phyloP scores from a whole-genome alignment of 2,329 filamentous ascomycete species.

The Colletotrichum lindemuthianum region DNA sequence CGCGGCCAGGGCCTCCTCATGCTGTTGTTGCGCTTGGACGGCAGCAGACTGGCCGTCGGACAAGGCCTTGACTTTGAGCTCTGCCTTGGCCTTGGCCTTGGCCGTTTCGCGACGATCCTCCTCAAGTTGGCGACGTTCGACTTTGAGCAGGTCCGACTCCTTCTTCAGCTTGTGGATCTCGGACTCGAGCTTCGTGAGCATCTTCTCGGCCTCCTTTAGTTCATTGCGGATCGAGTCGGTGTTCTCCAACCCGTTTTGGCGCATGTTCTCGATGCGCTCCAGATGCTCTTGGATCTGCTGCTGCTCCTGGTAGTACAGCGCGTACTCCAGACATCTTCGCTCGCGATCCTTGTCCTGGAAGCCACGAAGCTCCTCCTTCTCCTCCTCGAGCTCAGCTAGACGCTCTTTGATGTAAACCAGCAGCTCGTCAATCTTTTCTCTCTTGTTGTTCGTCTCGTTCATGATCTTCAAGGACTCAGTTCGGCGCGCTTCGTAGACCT shows the following conservation, averaged over 20 bases:
- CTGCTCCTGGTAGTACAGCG: slow-evolving; percentile 91
- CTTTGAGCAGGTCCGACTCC: slow-evolving; percentile 83
- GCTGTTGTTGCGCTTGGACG: slow-evolving; percentile 76
- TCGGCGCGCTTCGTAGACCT: slow-evolving; percentile 93
- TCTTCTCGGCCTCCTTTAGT: slow-evolving; percentile 82
- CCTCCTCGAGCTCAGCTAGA: slow-evolving; percentile 89
- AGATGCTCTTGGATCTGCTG: slow-evolving; percentile 79
- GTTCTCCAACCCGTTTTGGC: slow-evolving; percentile 84
- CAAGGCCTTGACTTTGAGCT: slow-evolving; percentile 84
- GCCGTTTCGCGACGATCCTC: slow-evolving; percentile 87
- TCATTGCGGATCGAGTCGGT: slow-evolving; percentile 82
- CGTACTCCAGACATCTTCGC: slow-evolving; percentile 91
- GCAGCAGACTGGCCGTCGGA: slow-evolving; percentile 84
- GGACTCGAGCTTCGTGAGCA: slow-evolving; percentile 78
- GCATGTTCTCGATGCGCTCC: slow-evolving; percentile 82
- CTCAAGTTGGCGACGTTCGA: slow-evolving; percentile 88
- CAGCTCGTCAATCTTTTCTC: slow-evolving; percentile 91
- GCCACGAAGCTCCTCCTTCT: slow-evolving; percentile 93
- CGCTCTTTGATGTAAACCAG: slow-evolving; percentile 92
- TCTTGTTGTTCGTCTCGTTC: slow-evolving; percentile 94
- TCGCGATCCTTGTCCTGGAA: slow-evolving; percentile 97
- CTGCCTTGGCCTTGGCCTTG: slow-evolving; percentile 82
- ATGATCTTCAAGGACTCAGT: slow-evolving; percentile 96
- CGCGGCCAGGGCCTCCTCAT: slow-evolving; percentile 76
- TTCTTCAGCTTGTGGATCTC: slow-evolving; percentile 84